These are phyloP conservation scores for Allium fistulosum DNA, from an alignment of 106 monocot species.

Conservation along the genomic window DNA sequence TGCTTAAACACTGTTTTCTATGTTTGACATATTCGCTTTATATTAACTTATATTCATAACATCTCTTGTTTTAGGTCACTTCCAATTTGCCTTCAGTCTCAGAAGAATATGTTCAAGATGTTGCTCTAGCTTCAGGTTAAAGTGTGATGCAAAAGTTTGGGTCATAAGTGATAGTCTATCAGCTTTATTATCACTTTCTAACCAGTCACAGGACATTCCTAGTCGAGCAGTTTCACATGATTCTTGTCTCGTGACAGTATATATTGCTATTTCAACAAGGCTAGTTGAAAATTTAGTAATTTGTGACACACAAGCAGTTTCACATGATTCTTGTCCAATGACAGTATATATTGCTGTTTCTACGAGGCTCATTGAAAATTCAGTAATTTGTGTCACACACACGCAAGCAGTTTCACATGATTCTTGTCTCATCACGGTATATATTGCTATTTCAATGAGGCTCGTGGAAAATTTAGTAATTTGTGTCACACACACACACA, in stretches of 20 bases:
- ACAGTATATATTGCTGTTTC: conserved; percentile 76
- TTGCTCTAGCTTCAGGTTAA: conserved; percentile 52
- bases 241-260: conserved; percentile 73
- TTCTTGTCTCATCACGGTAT: conserved; percentile 72
- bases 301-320: conserved; percentile 50
- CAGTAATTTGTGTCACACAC: conserved; percentile 11
- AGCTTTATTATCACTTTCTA: conserved; percentile 48
- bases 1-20: no score
- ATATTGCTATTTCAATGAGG: conserved; percentile 79
- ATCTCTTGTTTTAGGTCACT: conserved; percentile 55
- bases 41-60: no score
- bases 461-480: conserved; percentile 2
- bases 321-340: conserved; percentile 81
- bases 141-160: conserved; percentile 85
- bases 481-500: conserved; percentile 67
- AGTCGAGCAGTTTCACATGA: conserved; percentile 74
- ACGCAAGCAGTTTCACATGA: conserved; percentile 80
- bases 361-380: conserved; percentile 42
- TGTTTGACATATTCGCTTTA: no score
- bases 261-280: conserved; percentile 78
- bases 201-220: conserved; percentile 49
- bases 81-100: conserved; percentile 68
- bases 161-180: conserved; percentile 82
- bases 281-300: conserved; percentile 4
- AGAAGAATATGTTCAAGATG: conserved; percentile 82